Percentiles rank a stretch among this genome's conserved stretches.
Evolutionary conservation across 257 asterid species (phyloP).

Genomic region (Prunella vulgaris): DNA sequence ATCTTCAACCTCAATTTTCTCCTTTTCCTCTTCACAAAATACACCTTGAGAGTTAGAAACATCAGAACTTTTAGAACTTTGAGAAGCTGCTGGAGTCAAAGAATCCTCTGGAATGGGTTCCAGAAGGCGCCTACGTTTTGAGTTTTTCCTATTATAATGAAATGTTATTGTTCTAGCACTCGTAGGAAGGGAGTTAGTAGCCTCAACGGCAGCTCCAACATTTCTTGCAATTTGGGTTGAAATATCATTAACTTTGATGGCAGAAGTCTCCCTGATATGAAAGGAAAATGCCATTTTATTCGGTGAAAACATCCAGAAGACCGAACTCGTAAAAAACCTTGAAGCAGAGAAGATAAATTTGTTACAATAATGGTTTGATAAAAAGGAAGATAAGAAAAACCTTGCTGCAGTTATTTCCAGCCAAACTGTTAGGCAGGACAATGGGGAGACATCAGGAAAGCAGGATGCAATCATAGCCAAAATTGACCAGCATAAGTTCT

Average conservation of each 20-base stretch:
- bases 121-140: slow-evolving; percentile 78
- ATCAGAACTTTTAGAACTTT: slow-evolving; percentile 42
- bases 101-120: slow-evolving; percentile 53
- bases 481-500: slow-evolving; percentile 94
- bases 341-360: slow-evolving; percentile 13
- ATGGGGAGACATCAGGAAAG: slow-evolving; percentile 80
- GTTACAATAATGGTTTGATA: slow-evolving; percentile 11
- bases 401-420: slow-evolving; percentile 98
- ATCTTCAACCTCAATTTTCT: slow-evolving; percentile 40
- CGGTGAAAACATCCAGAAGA: slow-evolving; percentile 6
- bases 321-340: background rate
- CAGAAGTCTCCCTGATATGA: slow-evolving; percentile 87
- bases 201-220: slow-evolving; percentile 94
- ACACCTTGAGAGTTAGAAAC: slow-evolving; percentile 39
- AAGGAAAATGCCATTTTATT: slow-evolving; percentile 25
- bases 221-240: slow-evolving; percentile 86
- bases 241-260: slow-evolving; percentile 85
- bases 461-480: slow-evolving; percentile 95
- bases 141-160: slow-evolving; percentile 77
- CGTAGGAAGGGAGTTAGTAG: slow-evolving; percentile 74
- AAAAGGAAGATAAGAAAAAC: slow-evolving; percentile 35
- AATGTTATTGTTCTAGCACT: slow-evolving; percentile 55
- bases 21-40: slow-evolving; percentile 44
- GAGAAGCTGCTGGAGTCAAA: slow-evolving; percentile 33
- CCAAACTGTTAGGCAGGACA: slow-evolving; percentile 93